These are phyloP conservation scores for Fagopyrum homotropicum DNA, from an alignment of 148 eudicot genomes.

Conservation along the genomic window DNA sequence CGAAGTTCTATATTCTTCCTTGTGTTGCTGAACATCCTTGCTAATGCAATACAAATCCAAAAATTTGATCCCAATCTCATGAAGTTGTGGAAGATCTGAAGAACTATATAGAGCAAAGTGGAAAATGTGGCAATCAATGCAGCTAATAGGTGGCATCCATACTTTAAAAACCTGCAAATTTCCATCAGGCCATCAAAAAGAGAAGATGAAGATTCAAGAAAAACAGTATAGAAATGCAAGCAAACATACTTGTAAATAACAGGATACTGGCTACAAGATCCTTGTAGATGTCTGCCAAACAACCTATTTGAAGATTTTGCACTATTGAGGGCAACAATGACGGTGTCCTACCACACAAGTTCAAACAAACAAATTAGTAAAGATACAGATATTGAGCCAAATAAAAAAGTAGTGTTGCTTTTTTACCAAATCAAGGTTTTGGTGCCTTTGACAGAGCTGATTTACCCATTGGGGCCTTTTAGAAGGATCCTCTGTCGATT, in stretches of 20 bases:
- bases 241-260: constrained; percentile 42
- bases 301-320: constrained; percentile 48
- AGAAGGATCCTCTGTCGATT: constrained; percentile 21
- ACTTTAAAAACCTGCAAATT: constrained; percentile 43
- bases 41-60: constrained; percentile 22
- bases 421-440: constrained; percentile 63
- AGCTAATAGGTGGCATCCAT: constrained; percentile 46
- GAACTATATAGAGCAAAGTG: constrained; percentile 46
- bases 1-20: constrained; percentile 51
- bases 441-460: constrained; percentile 46
- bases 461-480: constrained; percentile 74
- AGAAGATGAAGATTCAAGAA: constrained; percentile 6
- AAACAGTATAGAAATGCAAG: constrained; percentile 10
- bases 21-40: constrained; percentile 49
- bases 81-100: constrained; percentile 47
- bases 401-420: not conserved
- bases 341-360: constrained; percentile 41
- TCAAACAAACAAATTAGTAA: not conserved
- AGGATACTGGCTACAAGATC: constrained; percentile 17
- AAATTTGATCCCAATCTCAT: constrained; percentile 32
- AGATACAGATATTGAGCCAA: constrained; percentile 7
- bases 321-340: constrained; percentile 66
- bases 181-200: constrained; percentile 18
- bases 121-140: constrained; percentile 54
- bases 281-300: constrained; percentile 34